Conservation (phyloP, 1,284 basidiomycete species). For the Irpex rosettiformis region DNA sequence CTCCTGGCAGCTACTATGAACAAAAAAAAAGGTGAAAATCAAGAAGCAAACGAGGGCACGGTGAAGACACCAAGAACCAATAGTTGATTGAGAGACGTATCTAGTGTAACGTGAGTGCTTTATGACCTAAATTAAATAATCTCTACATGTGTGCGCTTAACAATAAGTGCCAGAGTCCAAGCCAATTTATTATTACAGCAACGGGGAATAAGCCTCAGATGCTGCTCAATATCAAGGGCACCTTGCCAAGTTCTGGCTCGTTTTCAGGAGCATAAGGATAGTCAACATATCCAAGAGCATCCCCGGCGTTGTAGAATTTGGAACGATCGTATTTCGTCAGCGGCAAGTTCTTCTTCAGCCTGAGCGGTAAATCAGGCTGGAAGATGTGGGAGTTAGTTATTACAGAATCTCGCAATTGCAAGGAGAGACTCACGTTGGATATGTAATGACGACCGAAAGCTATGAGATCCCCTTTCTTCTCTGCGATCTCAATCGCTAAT, state of each 20-base stretch:
- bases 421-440: slow-evolving; percentile 31
- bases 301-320: slow-evolving; percentile 32
- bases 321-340: slow-evolving; percentile 28
- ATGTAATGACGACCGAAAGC: slow-evolving; percentile 47
- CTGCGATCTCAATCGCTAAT: slow-evolving; percentile 23
- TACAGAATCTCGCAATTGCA: background rate
- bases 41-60: too few species aligned
- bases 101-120: too few species aligned
- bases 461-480: slow-evolving; percentile 34
- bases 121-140: too few species aligned
- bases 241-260: slow-evolving; percentile 3
- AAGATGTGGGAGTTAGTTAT: background rate
- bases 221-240: too few species aligned
- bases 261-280: slow-evolving; percentile 32
- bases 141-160: too few species aligned
- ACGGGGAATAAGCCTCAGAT: too few species aligned
- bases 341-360: slow-evolving; percentile 33
- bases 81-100: too few species aligned
- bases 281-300: slow-evolving; percentile 34
- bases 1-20: too few species aligned
- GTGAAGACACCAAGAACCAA: too few species aligned
- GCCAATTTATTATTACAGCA: too few species aligned
- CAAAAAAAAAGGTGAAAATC: too few species aligned
- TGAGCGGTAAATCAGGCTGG: slow-evolving; percentile 44
- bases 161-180: too few species aligned